Base-by-base conservation (phyloP, 2,329 filamentous ascomycete genomes). In the Nemania bipapillata region DNA sequence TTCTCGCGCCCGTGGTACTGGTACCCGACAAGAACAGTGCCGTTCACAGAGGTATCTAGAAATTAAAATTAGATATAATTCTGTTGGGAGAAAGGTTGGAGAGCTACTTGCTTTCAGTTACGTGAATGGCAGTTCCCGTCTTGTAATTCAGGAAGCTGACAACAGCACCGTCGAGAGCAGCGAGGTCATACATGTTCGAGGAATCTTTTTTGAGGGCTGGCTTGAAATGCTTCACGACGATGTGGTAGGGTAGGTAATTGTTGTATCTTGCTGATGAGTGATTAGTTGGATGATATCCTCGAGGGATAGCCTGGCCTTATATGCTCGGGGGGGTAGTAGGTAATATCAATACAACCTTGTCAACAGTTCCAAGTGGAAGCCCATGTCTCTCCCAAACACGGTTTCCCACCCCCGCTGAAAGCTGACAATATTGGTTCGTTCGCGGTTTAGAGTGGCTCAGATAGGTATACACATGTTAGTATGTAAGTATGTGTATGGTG, bases 131-230 rank as follows among this genome's bases (percentile, higher is more conserved):
- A n/a, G n/a, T 45, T 15, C 59, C 50, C 2, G 49, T 54, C 15
- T 37, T 37, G 4, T 45, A 54, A 12, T 54, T 62, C 5, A 62
- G n/a, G 35, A 62, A 54, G 17, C 50, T 47, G 22, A 62, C 35
- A 17, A 35, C 45, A 15, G 49, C 49, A 24, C 59, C 59, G 9
- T 62, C 37, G 6, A 62, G 49, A n/a, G 22, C 1, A 15, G 28
- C 47, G 17, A 9, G 28, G 8, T 32, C 17, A 47, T 35, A 24
- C 49, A 62, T 62, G 17, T 4, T 62, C n/a, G n/a, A n/a, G 59
- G 3, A 22, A 32, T 54, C 5, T 17, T 45, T 17, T 7, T 11
- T 11, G 32, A n/a, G 9, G 24, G 30, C 4, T 45, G 11, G 26
- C 12, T n/a, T 63, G 4, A 55, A 37, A n/a, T 52, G 42, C 5